Base-by-base conservation (phyloP, 805 yeast species). In the Candida oleophila region DNA sequence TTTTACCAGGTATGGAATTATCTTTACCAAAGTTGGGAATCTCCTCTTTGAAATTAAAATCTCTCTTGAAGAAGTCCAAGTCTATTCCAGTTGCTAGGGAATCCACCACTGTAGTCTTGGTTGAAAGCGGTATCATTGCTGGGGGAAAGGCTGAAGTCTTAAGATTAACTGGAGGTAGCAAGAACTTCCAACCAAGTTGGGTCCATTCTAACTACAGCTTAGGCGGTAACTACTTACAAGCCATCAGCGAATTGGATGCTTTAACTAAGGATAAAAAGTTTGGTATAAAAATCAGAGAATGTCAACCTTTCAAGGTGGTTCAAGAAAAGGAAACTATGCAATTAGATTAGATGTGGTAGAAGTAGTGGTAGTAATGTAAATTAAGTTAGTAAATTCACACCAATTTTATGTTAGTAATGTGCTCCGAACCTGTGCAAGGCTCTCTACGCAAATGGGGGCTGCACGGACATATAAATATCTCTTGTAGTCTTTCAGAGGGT, bases 161-260 rank as follows among this genome's bases (percentile, higher is more conserved):
- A 47, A 80, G 96, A 62, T 75, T 92, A 52, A 81, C 92, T 22
- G 97, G 97, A 41, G 96, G 96, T 41, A 64, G 73, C 34, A 74
- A 77, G 56, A 74, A 84, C 21, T 76, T 83, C 44, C 76, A 78
- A 49, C 91, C 97, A 56, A 81, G 89, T 55, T 94, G 96, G 94
- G 85, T 87, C 38, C 97, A 91, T 62, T 88, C 96, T 22, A 71
- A 78, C 37, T 83, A 73, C 68, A 84, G 84, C 64, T 67, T 92
- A 46, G 65, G 74, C 25, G 81, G 79, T 40, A 68, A 71, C 4
- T 73, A 58, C 47, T 50, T 52, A 14, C 71, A 74, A 46, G 77
- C 79, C 46, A 74, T 83, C 38, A 61, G 72, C 50, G 78, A 81
- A 49, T 72, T 87, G 62, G 76, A 80, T 46, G 76, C 79, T 50